Base-by-base conservation (phyloP, 306 rosid species). In the Albizia julibrissin region DNA sequence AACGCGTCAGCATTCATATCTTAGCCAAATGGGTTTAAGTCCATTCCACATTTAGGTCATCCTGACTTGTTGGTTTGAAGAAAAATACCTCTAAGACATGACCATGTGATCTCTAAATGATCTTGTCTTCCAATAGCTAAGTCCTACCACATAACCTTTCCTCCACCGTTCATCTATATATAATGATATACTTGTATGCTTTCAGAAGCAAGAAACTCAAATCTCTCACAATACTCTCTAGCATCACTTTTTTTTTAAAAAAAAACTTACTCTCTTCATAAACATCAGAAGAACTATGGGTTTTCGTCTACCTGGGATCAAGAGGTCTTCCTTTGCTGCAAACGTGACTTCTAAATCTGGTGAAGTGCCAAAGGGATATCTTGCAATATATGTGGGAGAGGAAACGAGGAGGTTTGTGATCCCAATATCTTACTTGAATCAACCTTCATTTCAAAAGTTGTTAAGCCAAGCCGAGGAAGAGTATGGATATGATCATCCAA, bases 281-380 rank as follows among this genome's bases (percentile, higher is more conserved):
- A 62, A 46, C 5, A 46, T 46, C 11, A 46, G 52, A 46, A 46
- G 52, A 44, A 15, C 18, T 34, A 31, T 66, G 72, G 44, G 79
- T 74, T 59, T 87, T 69, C 87, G 43, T 49, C 80, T 83, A 59
- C 83, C 85, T 26, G 78, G 77, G 66, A 77, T 80, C 21, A 77
- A 64, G 64, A 47, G 79, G 27, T 72, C 87, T 69, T 69, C 84
- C 33, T 84, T 73, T 54, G 24, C 24, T 49, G 43, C 81, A 82
- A 31, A 49, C 39, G 49, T 49, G n/a, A 13, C 77, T 47, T 49
- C 54, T 43, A 43, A 43, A 43, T 43, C 2, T 43, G 46, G 10
- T 43, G 46, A 43, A 13, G 52, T 46, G 61, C 61, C 61, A 54
- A 54, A 54, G 61, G 61, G 61, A 4, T 7, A 54, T 18, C 61